These are phyloP conservation scores for Glycine soja DNA, from an alignment of 306 rosid genomes.

Conservation along the genomic window DNA sequence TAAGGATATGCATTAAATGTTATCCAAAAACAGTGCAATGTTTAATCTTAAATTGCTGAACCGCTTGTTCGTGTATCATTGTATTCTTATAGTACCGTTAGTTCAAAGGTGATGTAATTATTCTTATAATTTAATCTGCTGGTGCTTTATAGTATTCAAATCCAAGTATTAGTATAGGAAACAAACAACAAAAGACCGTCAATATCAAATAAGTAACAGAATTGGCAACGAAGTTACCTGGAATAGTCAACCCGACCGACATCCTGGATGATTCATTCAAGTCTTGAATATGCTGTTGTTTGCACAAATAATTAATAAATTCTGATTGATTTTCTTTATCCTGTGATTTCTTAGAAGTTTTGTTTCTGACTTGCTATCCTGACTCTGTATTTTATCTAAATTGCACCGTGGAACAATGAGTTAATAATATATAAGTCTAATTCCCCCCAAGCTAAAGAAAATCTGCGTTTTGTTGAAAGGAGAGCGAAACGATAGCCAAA, in stretches of 20 bases:
- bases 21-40: constrained; percentile 26
- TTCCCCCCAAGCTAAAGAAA: too few relatives aligned
- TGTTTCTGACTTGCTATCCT: too few relatives aligned
- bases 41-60: not conserved
- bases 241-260: not conserved
- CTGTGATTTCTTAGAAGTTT: not conserved
- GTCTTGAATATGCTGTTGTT: not conserved
- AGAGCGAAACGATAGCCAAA: not conserved
- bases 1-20: constrained; percentile 39
- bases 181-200: not conserved
- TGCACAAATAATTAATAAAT: not conserved
- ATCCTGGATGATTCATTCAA: not conserved
- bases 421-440: too few relatives aligned
- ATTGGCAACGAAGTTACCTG: too few relatives aligned
- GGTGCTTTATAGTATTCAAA: not conserved
- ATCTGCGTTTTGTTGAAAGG: too few relatives aligned
- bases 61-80: constrained; percentile 20
- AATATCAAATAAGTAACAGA: too few relatives aligned
- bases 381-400: too few relatives aligned
- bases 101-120: constrained; percentile 13
- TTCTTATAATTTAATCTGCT: constrained; percentile 17
- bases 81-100: not conserved
- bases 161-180: constrained; percentile 2
- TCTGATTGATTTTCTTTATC: not conserved
- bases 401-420: too few relatives aligned